Evolutionary conservation across 1,284 basidiomycete species (phyloP).

Genomic region (Boletellus dicymbophilus): DNA sequence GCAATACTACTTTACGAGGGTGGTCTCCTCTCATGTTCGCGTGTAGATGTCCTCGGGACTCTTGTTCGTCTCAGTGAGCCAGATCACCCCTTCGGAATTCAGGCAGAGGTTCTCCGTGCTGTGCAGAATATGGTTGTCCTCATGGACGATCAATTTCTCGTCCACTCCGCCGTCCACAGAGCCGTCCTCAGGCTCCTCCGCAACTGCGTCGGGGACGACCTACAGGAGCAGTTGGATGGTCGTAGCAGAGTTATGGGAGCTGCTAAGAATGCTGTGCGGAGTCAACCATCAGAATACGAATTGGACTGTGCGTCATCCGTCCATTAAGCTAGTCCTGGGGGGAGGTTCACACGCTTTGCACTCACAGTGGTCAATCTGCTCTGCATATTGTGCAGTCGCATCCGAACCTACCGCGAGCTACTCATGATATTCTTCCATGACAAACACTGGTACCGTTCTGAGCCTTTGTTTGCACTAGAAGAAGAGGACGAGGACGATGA

Average conservation of each 20-base stretch:
- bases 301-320: conserved; percentile 66
- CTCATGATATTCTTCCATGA: conserved; percentile 97
- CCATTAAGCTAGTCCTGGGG: neutral
- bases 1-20: neutral
- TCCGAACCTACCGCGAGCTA: conserved; percentile 86
- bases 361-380: conserved; percentile 88
- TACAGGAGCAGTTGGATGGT: conserved; percentile 82
- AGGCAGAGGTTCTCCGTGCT: conserved; percentile 81
- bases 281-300: conserved; percentile 81
- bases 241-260: conserved; percentile 78
- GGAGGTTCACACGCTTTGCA: conserved; percentile 11
- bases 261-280: conserved; percentile 66
- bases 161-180: conserved; percentile 88
- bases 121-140: conserved; percentile 89
- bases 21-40: conserved; percentile 9
- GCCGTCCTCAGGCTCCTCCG: conserved; percentile 87
- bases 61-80: conserved; percentile 85
- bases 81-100: conserved; percentile 84
- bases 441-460: conserved; percentile 79
- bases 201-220: conserved; percentile 88
- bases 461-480: conserved; percentile 66
- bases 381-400: conserved; percentile 89
- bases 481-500: conserved; percentile 62
- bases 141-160: conserved; percentile 88
- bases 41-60: conserved; percentile 74